Evolutionary conservation across 805 yeast species (phyloP).

Genomic region (Cyberlindnera suaveolens): DNA sequence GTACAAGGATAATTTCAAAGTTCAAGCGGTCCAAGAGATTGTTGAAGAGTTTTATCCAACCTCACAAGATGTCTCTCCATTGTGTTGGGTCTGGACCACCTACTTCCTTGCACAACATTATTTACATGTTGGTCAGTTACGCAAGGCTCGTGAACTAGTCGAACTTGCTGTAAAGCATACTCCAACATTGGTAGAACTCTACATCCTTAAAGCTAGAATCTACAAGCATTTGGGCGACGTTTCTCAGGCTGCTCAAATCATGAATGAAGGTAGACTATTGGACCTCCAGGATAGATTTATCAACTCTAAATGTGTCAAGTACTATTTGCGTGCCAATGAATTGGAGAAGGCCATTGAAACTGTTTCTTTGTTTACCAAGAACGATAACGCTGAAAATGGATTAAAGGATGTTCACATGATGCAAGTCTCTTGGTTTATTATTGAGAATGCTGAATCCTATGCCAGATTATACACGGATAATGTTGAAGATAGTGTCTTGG

Average conservation of each 20-base stretch:
- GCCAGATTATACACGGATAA: conserved; percentile 46
- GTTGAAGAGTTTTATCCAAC: conserved; percentile 41
- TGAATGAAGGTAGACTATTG: conserved; percentile 65
- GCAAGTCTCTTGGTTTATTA: conserved; percentile 88
- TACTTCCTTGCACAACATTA: conserved; percentile 78
- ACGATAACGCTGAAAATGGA: conserved; percentile 77
- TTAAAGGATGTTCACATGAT: conserved; percentile 78
- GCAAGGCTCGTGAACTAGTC: conserved; percentile 48
- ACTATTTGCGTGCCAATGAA: conserved; percentile 68
- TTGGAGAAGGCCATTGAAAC: conserved; percentile 68
- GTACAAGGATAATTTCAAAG: conserved; percentile 39
- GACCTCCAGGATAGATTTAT: conserved; percentile 90
- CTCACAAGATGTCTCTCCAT: conserved; percentile 28
- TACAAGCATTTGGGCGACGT: conserved; percentile 64
- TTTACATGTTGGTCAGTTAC: conserved; percentile 47
- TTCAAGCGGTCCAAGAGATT: conserved; percentile 41
- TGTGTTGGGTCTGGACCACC: conserved; percentile 54
- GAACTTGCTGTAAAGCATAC: conserved; percentile 63
- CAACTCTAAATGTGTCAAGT: conserved; percentile 83
- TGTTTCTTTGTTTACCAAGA: conserved; percentile 78
- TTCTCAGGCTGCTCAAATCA: conserved; percentile 52
- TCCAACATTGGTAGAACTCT: conserved; percentile 80
- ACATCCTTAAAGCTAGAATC: conserved; percentile 74
- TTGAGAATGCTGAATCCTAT: conserved; percentile 82
- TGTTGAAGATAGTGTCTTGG: conserved; percentile 29